Evolutionary conservation across 495 filamentous ascomycete genomes (phyloP).

Genomic region (Talaromyces adpressus): DNA sequence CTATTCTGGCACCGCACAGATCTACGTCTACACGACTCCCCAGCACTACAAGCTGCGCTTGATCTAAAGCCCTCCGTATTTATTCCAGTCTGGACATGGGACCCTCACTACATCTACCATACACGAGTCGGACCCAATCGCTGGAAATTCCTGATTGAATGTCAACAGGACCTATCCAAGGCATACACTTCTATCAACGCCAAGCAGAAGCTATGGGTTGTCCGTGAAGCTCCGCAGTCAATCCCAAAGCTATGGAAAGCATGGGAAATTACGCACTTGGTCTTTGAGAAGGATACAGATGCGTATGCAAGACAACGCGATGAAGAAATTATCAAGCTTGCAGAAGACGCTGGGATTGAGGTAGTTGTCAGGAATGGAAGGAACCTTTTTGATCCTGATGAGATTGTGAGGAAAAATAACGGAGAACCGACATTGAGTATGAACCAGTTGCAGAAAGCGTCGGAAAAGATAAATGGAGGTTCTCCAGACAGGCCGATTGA

Average conservation of each 20-base stretch:
- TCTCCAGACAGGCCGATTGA: constrained; percentile 48
- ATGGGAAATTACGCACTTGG: constrained; percentile 62
- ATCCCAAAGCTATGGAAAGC: constrained; percentile 59
- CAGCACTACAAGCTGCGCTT: constrained; percentile 57
- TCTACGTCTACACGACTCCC: constrained; percentile 64
- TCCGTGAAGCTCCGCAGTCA: constrained; percentile 61
- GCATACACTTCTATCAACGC: constrained; percentile 54
- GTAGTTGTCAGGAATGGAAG: constrained; percentile 52
- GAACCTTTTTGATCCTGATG: constrained; percentile 61
- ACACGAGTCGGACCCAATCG: constrained; percentile 58
- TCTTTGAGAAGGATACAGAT: constrained; percentile 70
- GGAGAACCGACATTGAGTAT: constrained; percentile 67
- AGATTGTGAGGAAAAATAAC: constrained; percentile 52
- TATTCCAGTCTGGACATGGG: constrained; percentile 65
- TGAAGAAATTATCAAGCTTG: constrained; percentile 41
- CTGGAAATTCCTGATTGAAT: constrained; percentile 64
- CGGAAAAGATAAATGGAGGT: constrained; percentile 36
- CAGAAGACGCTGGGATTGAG: constrained; percentile 55
- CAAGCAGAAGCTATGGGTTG: constrained; percentile 58
- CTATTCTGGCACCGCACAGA: constrained; percentile 75
- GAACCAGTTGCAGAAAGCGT: constrained; percentile 48
- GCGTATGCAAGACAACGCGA: constrained; percentile 58
- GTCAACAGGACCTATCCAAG: constrained; percentile 54
- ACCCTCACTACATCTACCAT: constrained; percentile 66
- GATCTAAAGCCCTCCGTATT: constrained; percentile 53